Evolutionary conservation across 768 basidiomycete species (phyloP), one percentile per base, ranked within the genome.

Genomic region (Collybia nuda): DNA sequence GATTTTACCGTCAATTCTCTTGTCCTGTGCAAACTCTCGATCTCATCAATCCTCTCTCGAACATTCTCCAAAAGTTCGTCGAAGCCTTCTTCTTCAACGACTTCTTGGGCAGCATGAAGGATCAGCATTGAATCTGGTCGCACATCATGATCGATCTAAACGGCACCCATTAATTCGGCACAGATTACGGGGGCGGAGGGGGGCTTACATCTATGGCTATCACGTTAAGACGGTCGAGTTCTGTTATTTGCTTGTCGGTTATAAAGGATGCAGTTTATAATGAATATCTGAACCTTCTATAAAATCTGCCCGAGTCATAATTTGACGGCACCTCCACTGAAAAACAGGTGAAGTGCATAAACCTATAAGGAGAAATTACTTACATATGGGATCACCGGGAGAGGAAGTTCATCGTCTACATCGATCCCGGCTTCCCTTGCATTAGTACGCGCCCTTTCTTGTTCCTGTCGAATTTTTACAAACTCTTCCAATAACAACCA

Each of bases 241-340:
- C 84, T 82, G 59, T 14, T 22, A 18, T n/a, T 22, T 24, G 8
- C 47, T 12, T 51, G 23, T 44, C 18, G 47, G 22, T 24, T 24
- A 18, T 9, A 17, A 8, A 14, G 22, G 32, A 17, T 19, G 6
- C 39, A 5, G 18, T 19, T 18, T n/a, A 26, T 19, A 50, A n/a
- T 23, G 19, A 40, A 6, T 14, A 28, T 22, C 64, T 74, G 43
- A 44, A 88, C 87, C 81, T 64, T 86, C 88, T 57, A 95, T 66
- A 62, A 88, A 94, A 66, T 94, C 90, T 0, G 88, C 74, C 14
- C 91, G 73, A 3, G 90, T 91, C 92, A 88, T 91, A 44, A 93
- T 85, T 62, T 87, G 80, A 32, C 87, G 77, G 65, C 86, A 87
- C 56, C 76, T 78, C 72, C 84, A 85, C 84, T 78, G 55, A 50